Conservation (phyloP, 75 land plant genomes). For the Picea glauca region DNA sequence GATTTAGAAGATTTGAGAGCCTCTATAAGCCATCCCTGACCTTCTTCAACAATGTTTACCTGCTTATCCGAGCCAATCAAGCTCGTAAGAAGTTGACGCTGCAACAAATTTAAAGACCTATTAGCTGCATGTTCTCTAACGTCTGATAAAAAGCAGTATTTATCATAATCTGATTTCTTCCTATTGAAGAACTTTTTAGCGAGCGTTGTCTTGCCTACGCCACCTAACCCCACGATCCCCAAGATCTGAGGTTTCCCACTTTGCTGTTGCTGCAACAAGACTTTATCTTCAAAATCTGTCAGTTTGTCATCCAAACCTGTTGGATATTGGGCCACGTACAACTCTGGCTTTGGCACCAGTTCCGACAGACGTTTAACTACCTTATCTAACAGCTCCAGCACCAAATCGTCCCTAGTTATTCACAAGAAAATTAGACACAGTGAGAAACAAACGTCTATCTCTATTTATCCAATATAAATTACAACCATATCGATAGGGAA, state of each 20-base stretch:
- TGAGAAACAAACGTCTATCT: not conserved
- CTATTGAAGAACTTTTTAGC: not conserved
- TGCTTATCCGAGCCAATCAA: not conserved
- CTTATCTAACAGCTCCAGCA: not conserved
- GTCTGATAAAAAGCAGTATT: too few relatives aligned
- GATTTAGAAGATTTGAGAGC: not conserved
- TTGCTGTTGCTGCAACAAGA: not conserved
- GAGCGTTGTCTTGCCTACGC: slow-evolving; percentile 3
- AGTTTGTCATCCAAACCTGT: not conserved
- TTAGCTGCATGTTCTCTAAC: too few relatives aligned
- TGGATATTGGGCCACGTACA: not conserved
- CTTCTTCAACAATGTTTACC: not conserved
- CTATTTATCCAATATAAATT: not conserved
- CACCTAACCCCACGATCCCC: not conserved
- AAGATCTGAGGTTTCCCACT: not conserved
- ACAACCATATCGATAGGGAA: not conserved
- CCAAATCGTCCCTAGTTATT: too few relatives aligned
- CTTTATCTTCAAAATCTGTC: not conserved
- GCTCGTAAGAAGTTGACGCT: too few relatives aligned
- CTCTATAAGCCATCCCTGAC: not conserved
- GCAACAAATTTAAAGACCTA: too few relatives aligned
- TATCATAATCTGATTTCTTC: too few relatives aligned
- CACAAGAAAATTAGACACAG: not conserved
- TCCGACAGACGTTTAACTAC: not conserved
- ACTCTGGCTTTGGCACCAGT: not conserved